Base-by-base conservation (phyloP, 257 asterid species). In the Haberlea rhodopensis region DNA sequence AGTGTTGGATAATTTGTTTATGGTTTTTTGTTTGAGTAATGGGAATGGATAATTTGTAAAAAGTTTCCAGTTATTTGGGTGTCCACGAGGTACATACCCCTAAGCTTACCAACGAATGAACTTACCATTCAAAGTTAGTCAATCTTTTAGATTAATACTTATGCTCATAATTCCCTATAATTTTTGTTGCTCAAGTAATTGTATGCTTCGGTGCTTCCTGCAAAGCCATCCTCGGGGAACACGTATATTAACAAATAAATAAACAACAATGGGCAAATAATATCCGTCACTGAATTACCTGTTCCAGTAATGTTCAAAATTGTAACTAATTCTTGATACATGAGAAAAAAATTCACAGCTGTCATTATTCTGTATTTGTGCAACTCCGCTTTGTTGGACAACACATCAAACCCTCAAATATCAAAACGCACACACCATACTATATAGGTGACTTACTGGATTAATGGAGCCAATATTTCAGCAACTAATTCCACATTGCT, bases 401-500 rank as follows among this genome's bases (percentile, higher is more conserved):
- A 66, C 60, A 60, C 61, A 68, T 24, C 37, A 58, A 53, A 82
- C 66, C 65, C 57, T 59, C 73, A 74, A 71, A 71, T 49, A 59
- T 62, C 68, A 75, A 32, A 71, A 69, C 18, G 49, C 63, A 23
- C 56, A 54, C 49, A 48, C 22, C 31, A n/a, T 54, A 46, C 45
- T 62, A 11, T 60, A 32, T 18, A 18, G 18, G 27, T 65, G 45
- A 25, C 67, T 65, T 71, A 65, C 67, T 8, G 11, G 22, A 57
- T 48, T 68, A 58, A 60, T n/a, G 22, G 46, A 63, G 26, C 58
- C 60, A 60, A 37, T 23, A n/a, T 69, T 71, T 80, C 86, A 89
- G 80, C 97, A 90, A 45, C 87, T 90, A 56, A 87, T 77, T 73
- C 97, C 97, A 56, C 97, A 90, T 51, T 78, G 81, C 81, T 84